phyloP scores from a whole-genome alignment of 768 basidiomycete species.

The Trametes sanguinea region DNA sequence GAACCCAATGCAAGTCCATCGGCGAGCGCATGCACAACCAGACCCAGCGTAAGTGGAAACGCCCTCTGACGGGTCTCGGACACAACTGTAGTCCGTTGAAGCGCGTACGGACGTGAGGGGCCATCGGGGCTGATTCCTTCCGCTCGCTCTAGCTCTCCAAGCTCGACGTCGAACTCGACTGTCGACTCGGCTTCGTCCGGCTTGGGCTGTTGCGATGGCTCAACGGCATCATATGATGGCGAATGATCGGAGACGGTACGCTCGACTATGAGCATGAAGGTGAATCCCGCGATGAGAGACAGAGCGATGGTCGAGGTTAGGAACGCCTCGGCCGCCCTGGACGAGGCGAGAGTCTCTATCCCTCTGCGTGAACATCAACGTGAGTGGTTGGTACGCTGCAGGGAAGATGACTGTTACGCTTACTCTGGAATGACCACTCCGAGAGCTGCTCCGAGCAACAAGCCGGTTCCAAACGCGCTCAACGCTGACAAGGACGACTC shows the following conservation, averaged over 20 bases:
- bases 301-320: slow-evolving; percentile 60
- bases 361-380: slow-evolving; percentile 12
- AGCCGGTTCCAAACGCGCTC: slow-evolving; percentile 71
- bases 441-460: slow-evolving; percentile 86
- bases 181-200: slow-evolving; percentile 27
- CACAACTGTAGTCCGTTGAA: slow-evolving; percentile 4
- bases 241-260: slow-evolving; percentile 58
- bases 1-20: slow-evolving; percentile 94
- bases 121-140: slow-evolving; percentile 30
- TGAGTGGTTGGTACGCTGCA: no score
- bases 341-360: slow-evolving; percentile 7
- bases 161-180: slow-evolving; percentile 62
- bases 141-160: slow-evolving; percentile 57
- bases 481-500: slow-evolving; percentile 47
- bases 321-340: slow-evolving; percentile 29
- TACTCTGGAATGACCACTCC: slow-evolving; percentile 94
- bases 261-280: slow-evolving; percentile 68
- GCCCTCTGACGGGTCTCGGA: slow-evolving; percentile 42
- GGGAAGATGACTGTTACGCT: slow-evolving; percentile 28
- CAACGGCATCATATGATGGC: slow-evolving; percentile 34
- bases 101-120: background rate
- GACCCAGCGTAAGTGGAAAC: slow-evolving; percentile 78
- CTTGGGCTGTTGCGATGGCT: slow-evolving; percentile 25
- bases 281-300: slow-evolving; percentile 63
- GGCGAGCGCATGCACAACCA: slow-evolving; percentile 85